Evolutionary conservation across 441 rosid genomes (phyloP).

Genomic region (Adansonia madagascariensis): DNA sequence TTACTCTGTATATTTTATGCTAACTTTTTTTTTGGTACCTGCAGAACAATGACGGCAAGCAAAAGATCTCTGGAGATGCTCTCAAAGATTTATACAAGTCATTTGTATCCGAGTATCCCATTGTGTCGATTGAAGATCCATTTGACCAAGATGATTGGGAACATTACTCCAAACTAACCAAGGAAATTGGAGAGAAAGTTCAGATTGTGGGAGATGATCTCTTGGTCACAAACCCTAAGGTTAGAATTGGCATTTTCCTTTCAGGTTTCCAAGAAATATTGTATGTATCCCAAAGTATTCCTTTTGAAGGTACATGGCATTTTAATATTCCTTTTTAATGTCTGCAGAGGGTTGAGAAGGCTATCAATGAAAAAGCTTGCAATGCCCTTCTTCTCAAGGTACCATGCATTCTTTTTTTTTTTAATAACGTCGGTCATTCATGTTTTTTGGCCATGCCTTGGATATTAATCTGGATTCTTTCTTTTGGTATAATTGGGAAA

Average conservation of each 20-base stretch:
- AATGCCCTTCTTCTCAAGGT: conserved; percentile 98
- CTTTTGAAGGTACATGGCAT: background rate
- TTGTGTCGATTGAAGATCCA: conserved; percentile 94
- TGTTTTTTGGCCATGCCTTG: background rate
- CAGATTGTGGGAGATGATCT: conserved; percentile 97
- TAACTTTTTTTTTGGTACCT: conserved; percentile 16
- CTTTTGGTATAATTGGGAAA: background rate
- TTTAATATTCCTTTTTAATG: background rate
- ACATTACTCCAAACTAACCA: conserved; percentile 72
- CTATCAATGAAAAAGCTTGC: conserved; percentile 83
- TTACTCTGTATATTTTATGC: conserved; percentile 12
- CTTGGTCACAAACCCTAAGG: conserved; percentile 98
- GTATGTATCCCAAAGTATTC: background rate
- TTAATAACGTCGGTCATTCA: background rate
- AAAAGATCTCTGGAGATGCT: conserved; percentile 82
- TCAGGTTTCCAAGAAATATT: background rate
- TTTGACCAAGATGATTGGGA: conserved; percentile 98
- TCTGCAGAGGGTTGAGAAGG: conserved; percentile 86
- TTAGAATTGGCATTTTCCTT: conserved; percentile 23
- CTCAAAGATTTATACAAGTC: conserved; percentile 91
- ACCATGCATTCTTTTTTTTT: conserved; percentile 2
- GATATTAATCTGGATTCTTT: background rate
- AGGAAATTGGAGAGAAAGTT: conserved; percentile 72
- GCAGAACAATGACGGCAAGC: conserved; percentile 79
- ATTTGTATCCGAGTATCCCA: conserved; percentile 80